phyloP scores from a whole-genome alignment of 177 flowering plant species.

The Tripterygium wilfordii region DNA sequence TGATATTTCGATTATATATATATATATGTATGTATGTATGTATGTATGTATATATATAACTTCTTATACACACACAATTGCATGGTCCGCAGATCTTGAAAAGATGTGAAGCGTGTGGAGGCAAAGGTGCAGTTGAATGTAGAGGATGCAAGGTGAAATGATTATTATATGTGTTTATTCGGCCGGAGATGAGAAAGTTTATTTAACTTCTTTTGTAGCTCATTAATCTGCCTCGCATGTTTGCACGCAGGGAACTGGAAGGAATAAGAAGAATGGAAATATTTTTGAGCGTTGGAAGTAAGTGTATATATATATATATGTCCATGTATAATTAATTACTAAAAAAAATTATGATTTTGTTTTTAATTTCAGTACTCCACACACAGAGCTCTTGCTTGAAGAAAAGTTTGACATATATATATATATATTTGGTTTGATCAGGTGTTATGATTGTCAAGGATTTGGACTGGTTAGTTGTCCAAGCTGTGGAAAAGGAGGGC shows the following conservation, averaged over 20 bases:
- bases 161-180: no score
- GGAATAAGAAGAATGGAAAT: conserved; percentile 83
- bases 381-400: no score
- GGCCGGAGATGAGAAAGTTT: no score
- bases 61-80: neutral
- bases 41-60: neutral
- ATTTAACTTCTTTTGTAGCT: neutral
- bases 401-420: no score
- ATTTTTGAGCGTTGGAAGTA: conserved; percentile 92
- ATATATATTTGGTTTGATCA: conserved; percentile 15
- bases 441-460: conserved; percentile 88
- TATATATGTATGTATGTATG: no score
- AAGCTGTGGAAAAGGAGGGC: conserved; percentile 68
- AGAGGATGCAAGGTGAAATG: conserved; percentile 91
- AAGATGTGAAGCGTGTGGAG: conserved; percentile 49
- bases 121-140: conserved; percentile 72
- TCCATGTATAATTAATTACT: neutral
- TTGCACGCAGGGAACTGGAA: conserved; percentile 81
- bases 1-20: neutral
- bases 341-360: neutral
- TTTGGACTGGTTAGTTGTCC: conserved; percentile 78
- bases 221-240: no score
- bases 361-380: no score
- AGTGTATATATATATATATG: conserved; percentile 13
- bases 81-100: conserved; percentile 29